phyloP scores from a whole-genome alignment of 139 green algal species.

The Coelastrella sp. region DNA sequence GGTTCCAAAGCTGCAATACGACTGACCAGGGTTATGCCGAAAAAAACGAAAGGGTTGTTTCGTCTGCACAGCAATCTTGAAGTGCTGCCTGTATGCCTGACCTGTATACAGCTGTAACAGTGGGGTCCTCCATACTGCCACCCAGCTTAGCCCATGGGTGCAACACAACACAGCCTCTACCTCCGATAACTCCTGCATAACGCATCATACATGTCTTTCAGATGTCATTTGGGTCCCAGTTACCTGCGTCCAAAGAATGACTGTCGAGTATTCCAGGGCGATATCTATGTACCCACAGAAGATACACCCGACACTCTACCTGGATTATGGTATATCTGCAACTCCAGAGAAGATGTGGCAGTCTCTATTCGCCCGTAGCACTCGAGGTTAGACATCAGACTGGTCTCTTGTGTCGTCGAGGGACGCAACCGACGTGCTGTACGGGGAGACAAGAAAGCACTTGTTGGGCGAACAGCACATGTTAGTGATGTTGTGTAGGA shows the following conservation, averaged over 20 bases:
- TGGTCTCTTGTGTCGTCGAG: too few relatives aligned
- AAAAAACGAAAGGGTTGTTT: too few relatives aligned
- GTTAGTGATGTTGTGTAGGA: too few relatives aligned
- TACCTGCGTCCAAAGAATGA: too few relatives aligned
- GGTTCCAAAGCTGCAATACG: too few relatives aligned
- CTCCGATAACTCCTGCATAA: neutral
- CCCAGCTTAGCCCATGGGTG: constrained; percentile 46
- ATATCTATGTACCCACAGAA: too few relatives aligned
- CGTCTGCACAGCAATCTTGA: neutral
- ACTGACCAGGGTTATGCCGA: too few relatives aligned
- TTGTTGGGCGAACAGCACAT: too few relatives aligned
- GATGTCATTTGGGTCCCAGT: neutral
- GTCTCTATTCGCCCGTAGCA: neutral
- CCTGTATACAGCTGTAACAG: constrained; percentile 22
- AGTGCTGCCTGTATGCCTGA: neutral
- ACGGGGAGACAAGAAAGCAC: too few relatives aligned
- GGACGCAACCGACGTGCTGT: too few relatives aligned
- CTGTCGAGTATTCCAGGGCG: too few relatives aligned
- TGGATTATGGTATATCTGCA: constrained; percentile 19
- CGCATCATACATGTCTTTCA: neutral
- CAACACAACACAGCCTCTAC: constrained; percentile 14
- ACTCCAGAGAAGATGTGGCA: neutral
- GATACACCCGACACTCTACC: too few relatives aligned
- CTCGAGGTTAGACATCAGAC: neutral
- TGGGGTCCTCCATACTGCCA: constrained; percentile 44